Conservation (phyloP, 768 basidiomycete genomes). For the Lentinus brumalis region DNA sequence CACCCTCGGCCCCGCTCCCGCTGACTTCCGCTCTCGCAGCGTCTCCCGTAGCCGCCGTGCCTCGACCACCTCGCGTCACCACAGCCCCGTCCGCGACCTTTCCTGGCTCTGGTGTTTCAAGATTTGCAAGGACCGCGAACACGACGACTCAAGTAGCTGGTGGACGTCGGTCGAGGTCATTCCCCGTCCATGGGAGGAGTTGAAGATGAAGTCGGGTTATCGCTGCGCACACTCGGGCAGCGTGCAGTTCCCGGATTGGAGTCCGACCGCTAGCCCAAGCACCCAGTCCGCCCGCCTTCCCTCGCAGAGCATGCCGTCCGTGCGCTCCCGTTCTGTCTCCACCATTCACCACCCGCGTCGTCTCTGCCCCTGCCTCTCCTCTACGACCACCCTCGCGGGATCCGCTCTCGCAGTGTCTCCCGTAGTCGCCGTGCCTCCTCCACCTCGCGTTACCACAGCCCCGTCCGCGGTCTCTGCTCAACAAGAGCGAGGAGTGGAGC, state of each 20-base stretch:
- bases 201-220: too few species aligned
- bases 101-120: slow-evolving; percentile 8
- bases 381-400: slow-evolving; percentile 3
- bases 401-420: slow-evolving; percentile 18
- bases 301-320: too few species aligned
- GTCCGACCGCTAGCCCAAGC: too few species aligned
- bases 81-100: slow-evolving; percentile 21
- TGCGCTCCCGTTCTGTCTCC: not conserved
- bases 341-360: slow-evolving; percentile 8
- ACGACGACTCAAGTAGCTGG: too few species aligned
- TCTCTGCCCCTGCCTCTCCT: not conserved
- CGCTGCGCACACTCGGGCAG: too few species aligned
- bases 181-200: too few species aligned
- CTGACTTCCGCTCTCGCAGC: slow-evolving; percentile 19
- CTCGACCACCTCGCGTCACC: slow-evolving; percentile 7
- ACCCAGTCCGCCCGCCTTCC: too few species aligned
- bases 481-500: too few species aligned
- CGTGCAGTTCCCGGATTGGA: too few species aligned
- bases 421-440: not conserved
- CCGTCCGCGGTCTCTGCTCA: slow-evolving; percentile 21
- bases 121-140: too few species aligned
- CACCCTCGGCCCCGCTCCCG: not conserved
- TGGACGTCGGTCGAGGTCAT: too few species aligned
- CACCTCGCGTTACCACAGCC: slow-evolving; percentile 16
- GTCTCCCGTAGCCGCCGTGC: slow-evolving; percentile 3